Percentiles rank a stretch among this genome's conserved stretches.
Conservation (phyloP, 192 early-diverging fungal genomes). For the Gigaspora rosea region DNA sequence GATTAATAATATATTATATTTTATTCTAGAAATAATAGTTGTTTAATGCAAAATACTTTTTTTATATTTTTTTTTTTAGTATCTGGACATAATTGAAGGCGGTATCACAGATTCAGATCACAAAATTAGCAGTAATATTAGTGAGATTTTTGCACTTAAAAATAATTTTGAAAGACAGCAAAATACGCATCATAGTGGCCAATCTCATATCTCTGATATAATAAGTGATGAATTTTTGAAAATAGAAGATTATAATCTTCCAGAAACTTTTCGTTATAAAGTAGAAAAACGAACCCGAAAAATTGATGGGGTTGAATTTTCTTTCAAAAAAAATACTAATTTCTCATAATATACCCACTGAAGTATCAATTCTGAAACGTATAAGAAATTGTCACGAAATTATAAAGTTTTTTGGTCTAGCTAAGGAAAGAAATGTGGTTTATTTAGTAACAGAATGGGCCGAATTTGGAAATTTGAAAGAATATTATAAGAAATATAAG, state of each 20-base stretch:
- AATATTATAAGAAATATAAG: slow-evolving; percentile 39
- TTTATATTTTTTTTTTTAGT: neutral
- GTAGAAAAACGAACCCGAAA: neutral
- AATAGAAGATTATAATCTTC: neutral
- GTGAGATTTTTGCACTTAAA: neutral
- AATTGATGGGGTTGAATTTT: neutral
- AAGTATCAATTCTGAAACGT: slow-evolving; percentile 15
- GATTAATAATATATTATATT: neutral
- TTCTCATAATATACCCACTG: neutral
- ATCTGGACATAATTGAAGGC: neutral
- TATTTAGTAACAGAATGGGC: slow-evolving; percentile 28
- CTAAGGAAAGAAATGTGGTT: neutral
- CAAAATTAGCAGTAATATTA: neutral
- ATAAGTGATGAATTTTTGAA: neutral
- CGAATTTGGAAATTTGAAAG: slow-evolving; percentile 16
- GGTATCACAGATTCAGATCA: neutral
- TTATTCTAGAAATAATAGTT: neutral
- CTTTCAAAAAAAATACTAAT: neutral
- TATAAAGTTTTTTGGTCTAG: slow-evolving; percentile 13
- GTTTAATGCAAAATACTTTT: neutral
- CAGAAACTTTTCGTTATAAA: neutral
- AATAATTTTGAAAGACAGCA: neutral
- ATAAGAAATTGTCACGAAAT: neutral
- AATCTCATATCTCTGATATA: neutral
- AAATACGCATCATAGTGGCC: neutral